These are phyloP conservation scores for Rhizophagus prolifer DNA, from an alignment of 192 early-diverging fungal species.

Conservation along the genomic window DNA sequence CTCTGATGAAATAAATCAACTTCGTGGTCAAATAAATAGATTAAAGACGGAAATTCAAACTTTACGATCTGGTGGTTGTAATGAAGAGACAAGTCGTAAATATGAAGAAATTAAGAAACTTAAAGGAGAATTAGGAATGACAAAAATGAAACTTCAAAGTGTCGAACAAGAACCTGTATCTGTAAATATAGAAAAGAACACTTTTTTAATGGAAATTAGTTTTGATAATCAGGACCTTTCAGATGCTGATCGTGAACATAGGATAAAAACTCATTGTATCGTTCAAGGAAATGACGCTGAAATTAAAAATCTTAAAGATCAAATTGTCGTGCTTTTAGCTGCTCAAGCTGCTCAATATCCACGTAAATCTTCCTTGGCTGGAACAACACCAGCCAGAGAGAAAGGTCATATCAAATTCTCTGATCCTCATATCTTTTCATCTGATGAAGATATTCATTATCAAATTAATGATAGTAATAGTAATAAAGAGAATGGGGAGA, in stretches of 20 bases:
- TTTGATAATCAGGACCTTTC: conserved; percentile 39
- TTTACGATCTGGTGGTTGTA: too few relatives aligned
- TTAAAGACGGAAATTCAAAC: conserved; percentile 47
- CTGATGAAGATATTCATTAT: too few relatives aligned
- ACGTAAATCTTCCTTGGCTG: conserved; percentile 26
- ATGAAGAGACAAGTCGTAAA: too few relatives aligned
- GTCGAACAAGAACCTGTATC: conserved; percentile 41
- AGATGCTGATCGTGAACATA: conserved; percentile 40
- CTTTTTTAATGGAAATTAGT: conserved; percentile 50
- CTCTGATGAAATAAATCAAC: too few relatives aligned
- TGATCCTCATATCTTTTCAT: too few relatives aligned
- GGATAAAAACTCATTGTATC: not conserved
- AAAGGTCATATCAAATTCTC: too few relatives aligned
- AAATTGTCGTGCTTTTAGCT: too few relatives aligned
- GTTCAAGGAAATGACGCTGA: too few relatives aligned
- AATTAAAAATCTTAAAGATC: too few relatives aligned
- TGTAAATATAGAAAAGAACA: conserved; percentile 52
- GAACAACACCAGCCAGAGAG: too few relatives aligned
- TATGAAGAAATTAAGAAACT: not conserved
- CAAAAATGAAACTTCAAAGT: conserved; percentile 49
- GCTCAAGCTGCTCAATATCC: too few relatives aligned
- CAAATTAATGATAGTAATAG: not conserved
- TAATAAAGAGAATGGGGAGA: not conserved
- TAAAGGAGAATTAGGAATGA: conserved; percentile 41
- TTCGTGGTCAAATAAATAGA: too few relatives aligned